phyloP scores from a whole-genome alignment of 208 protist species.

The Endotrypanum monterogeii region DNA sequence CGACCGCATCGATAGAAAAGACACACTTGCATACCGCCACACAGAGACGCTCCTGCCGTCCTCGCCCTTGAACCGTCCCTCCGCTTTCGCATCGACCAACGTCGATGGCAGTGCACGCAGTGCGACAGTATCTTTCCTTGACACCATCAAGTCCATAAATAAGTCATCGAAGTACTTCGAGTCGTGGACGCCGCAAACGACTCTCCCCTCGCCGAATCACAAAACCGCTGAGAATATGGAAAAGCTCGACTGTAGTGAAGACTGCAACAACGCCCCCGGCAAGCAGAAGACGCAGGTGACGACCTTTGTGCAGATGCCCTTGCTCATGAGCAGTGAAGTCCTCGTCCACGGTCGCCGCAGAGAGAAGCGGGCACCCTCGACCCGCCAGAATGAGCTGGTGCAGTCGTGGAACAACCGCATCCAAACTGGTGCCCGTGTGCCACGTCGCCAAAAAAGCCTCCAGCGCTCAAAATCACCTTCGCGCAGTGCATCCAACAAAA shows the following conservation, averaged over 20 bases:
- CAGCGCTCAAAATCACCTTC: neutral
- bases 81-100: neutral
- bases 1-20: neutral
- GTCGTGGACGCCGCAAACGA: neutral
- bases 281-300: neutral
- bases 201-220: neutral
- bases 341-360: neutral
- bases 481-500: constrained; percentile 2
- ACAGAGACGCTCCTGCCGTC: neutral
- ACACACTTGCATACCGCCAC: neutral
- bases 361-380: constrained; percentile 4
- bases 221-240: neutral
- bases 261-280: neutral
- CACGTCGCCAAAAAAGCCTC: constrained; percentile 17
- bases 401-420: constrained; percentile 46
- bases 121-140: neutral
- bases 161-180: neutral
- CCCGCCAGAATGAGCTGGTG: constrained; percentile 29
- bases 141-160: neutral
- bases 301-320: constrained; percentile 1
- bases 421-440: constrained; percentile 30
- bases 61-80: neutral
- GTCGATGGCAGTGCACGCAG: neutral
- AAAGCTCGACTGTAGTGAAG: neutral
- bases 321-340: constrained; percentile 8